Conservation (phyloP, 2,329 filamentous ascomycete species). For the Fonsecaea pedrosoi region DNA sequence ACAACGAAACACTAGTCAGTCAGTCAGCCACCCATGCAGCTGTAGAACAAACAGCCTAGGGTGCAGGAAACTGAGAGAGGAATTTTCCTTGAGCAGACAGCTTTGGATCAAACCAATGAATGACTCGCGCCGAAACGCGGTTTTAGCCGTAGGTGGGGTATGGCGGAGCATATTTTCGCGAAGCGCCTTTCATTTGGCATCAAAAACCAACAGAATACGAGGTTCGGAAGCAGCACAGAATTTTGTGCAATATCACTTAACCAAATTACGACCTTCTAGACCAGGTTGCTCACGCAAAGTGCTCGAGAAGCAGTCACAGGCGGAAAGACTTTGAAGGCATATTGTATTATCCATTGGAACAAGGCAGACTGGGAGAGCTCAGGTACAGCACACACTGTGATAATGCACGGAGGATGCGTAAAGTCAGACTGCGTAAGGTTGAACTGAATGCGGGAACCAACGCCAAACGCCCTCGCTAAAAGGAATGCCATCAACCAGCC, state of each 20-base stretch:
- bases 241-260: background rate
- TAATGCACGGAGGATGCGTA: background rate
- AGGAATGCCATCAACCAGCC: constrained; percentile 1
- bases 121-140: background rate
- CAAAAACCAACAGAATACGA: background rate
- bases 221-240: no score
- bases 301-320: background rate
- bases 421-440: background rate
- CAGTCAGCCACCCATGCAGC: background rate
- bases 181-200: background rate
- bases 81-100: background rate
- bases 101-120: background rate
- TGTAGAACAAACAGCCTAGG: background rate
- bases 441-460: background rate
- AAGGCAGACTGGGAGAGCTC: background rate
- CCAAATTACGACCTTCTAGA: background rate
- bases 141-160: background rate
- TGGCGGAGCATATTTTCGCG: background rate
- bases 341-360: background rate
- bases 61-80: background rate
- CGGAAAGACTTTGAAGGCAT: background rate
- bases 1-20: background rate
- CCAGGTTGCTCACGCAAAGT: background rate
- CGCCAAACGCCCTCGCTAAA: constrained; percentile 23
- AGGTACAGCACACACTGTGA: background rate